phyloP scores from a whole-genome alignment of 495 filamentous ascomycete genomes.

The Neurospora discreta region DNA sequence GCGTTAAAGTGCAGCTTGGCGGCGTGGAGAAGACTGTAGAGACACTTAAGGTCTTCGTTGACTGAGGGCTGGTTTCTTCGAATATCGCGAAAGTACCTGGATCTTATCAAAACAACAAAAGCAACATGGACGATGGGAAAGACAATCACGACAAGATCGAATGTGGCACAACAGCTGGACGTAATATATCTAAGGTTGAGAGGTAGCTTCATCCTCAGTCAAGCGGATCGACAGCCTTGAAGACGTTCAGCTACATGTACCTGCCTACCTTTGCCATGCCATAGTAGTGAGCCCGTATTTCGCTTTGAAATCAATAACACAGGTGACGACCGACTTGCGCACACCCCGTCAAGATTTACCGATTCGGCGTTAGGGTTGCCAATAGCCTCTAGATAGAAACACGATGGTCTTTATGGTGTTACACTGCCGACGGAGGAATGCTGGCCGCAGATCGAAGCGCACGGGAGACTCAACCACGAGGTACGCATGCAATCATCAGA shows the following conservation, averaged over 20 bases:
- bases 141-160: not conserved
- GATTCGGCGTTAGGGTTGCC: not conserved
- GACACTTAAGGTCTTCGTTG: conserved; percentile 1
- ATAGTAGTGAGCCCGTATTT: not conserved
- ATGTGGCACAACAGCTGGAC: not conserved
- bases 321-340: not conserved
- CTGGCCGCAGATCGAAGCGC: not conserved
- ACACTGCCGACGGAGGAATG: not conserved
- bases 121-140: not conserved
- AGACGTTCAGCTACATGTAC: not conserved
- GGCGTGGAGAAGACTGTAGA: conserved; percentile 6
- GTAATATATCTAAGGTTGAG: not conserved
- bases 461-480: not conserved
- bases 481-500: no score
- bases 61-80: not conserved
- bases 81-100: not conserved
- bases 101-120: not conserved
- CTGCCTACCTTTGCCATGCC: not conserved
- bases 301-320: not conserved
- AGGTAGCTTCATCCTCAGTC: not conserved
- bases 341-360: not conserved
- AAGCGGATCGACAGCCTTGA: not conserved
- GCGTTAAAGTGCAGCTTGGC: conserved; percentile 1
- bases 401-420: not conserved
- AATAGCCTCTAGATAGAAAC: not conserved